A percentile compares a stretch with the other conserved stretches of the same genome.
phyloP scores from a whole-genome alignment of 2,329 filamentous ascomycete species.

The Arthrobotrys conoides region DNA sequence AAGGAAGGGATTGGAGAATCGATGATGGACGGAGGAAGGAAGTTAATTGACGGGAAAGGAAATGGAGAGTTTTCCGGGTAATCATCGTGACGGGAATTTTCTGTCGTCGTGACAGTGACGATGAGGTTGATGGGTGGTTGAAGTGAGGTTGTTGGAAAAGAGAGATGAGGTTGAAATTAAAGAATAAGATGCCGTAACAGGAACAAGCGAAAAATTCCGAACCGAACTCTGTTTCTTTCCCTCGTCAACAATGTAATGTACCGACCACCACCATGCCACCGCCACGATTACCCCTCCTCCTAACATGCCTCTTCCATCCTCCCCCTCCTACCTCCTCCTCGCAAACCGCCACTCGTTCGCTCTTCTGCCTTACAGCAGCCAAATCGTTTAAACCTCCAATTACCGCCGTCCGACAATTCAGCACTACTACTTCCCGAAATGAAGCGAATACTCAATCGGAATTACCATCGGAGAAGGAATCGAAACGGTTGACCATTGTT shows the following conservation, averaged over 20 bases:
- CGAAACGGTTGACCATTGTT: constrained; percentile 72
- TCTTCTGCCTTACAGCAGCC: not conserved
- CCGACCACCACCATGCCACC: constrained; percentile 51
- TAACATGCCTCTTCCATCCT: constrained; percentile 20
- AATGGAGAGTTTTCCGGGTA: constrained; percentile 56
- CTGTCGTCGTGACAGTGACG: not conserved
- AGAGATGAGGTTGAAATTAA: constrained; percentile 23
- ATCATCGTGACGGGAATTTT: constrained; percentile 31
- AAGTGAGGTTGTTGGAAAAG: not conserved
- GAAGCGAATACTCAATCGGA: constrained; percentile 35
- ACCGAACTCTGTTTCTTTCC: not conserved
- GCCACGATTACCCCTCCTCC: constrained; percentile 56
- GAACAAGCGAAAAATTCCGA: constrained; percentile 42
- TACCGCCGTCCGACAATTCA: constrained; percentile 31
- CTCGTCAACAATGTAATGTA: constrained; percentile 30
- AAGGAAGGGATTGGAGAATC: constrained; percentile 45
- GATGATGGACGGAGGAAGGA: constrained; percentile 64
- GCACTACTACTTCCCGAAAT: constrained; percentile 14
- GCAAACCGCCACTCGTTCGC: constrained; percentile 1
- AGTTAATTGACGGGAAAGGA: constrained; percentile 58
- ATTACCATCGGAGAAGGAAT: constrained; percentile 72
- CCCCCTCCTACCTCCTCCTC: constrained; percentile 5
- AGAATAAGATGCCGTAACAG: constrained; percentile 3
- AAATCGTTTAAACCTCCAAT: not conserved
- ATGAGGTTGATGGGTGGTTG: not conserved